phyloP scores from a whole-genome alignment of 306 rosid genomes.

The Acacia crassicarpa region DNA sequence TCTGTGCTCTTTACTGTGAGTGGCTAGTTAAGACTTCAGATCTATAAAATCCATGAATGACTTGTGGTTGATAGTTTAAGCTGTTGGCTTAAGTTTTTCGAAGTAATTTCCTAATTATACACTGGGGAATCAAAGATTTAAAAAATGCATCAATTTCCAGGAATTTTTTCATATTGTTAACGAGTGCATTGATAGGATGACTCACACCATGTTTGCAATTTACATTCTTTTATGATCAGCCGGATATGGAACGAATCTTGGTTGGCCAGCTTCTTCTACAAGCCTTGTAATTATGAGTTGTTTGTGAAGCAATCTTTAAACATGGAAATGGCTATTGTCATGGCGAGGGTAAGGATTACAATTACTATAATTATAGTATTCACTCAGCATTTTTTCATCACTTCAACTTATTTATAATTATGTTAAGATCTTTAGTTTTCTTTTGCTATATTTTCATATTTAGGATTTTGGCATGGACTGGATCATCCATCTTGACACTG shows the following conservation, averaged over 20 bases:
- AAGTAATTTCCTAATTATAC: conserved; percentile 2
- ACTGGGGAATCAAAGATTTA: conserved; percentile 7
- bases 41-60: conserved; percentile 16
- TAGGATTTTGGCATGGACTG: conserved; percentile 93
- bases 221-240: conserved; percentile 43
- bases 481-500: conserved; percentile 97
- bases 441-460: conserved; percentile 20
- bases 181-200: conserved; percentile 14
- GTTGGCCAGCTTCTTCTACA: conserved; percentile 95
- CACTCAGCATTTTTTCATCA: not conserved
- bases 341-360: conserved; percentile 79
- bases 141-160: not conserved
- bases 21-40: not conserved
- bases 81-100: not conserved
- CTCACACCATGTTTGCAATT: not conserved
- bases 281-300: conserved; percentile 95
- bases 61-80: conserved; percentile 12
- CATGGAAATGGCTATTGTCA: conserved; percentile 98
- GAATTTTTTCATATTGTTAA: conserved; percentile 1
- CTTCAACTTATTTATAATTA: conserved; percentile 1
- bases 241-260: conserved; percentile 99
- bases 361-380: conserved; percentile 30
- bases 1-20: not conserved
- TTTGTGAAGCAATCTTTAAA: conserved; percentile 96
- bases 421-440: conserved; percentile 3